Base-by-base conservation (phyloP, 2,329 filamentous ascomycete genomes). In the Calonectria pseudoturangicola region DNA sequence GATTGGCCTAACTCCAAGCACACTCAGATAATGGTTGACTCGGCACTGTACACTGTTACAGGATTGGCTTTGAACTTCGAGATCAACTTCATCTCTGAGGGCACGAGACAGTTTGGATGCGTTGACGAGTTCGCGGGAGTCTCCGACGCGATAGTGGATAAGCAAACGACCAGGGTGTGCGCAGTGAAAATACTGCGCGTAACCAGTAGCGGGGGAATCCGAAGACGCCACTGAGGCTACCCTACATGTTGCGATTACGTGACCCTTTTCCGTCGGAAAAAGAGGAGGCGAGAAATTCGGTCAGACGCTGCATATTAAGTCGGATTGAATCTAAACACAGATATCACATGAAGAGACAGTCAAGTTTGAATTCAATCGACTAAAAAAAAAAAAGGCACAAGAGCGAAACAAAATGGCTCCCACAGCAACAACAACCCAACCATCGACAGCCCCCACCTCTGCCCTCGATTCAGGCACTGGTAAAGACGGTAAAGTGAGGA, bases 401-500 rank as follows among this genome's bases (percentile, higher is more conserved):
- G 30, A 5, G 30, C 9, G 30, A 18, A 13, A 18, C 43, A 58
- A 12, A 15, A 77, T 77, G 76, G 63, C 76, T 8, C 67, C 76
- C n/a, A 74, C 74, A 7, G 67, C 68, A 8, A 74, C 68, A 12
- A 12, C 25, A 43, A 47, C 51, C 12, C 25, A 62, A 56, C 64
- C 71, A 12, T 10, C 58, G 2, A 8, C 71, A 25, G 18, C 33
- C 10, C 50, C 58, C 5, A 64, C 70, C 4, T 74, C 74, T 5
- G 69, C 41, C 28, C 27, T 78, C 6, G 75, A 78, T 43, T 74
- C 75, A 2, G 66, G 72, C 10, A 65, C 45, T 3, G 28, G 58
- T 2, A 66, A 68, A 1, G 69, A 75, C 21, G 77, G 77, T 5
- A 68, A 71, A 28, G 72, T 74, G 25, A 73, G 71, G 43, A 70